Evolutionary conservation across 345 rosid genomes (phyloP).

Genomic region (Euphorbia lathyris): DNA sequence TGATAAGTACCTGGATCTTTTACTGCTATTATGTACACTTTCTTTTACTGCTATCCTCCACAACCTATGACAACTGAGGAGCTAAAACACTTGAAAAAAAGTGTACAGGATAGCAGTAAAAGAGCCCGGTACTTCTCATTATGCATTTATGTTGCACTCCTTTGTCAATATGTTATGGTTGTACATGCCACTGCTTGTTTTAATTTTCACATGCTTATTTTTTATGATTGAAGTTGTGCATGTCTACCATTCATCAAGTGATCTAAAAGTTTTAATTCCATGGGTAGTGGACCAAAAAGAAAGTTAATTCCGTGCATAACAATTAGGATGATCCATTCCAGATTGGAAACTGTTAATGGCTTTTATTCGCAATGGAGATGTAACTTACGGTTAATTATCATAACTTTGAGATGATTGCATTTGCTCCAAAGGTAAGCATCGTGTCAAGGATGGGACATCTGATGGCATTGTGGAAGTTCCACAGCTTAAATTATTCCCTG

Average conservation of each 20-base stretch:
- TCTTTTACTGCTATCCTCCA: too few relatives aligned
- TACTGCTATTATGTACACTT: constrained; percentile 71
- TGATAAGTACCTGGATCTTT: constrained; percentile 89
- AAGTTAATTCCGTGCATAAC: not conserved
- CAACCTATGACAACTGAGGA: too few relatives aligned
- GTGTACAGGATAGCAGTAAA: too few relatives aligned
- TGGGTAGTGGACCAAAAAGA: not conserved
- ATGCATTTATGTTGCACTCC: constrained; percentile 19
- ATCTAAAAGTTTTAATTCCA: not conserved
- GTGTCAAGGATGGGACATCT: constrained; percentile 61
- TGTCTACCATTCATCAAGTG: not conserved
- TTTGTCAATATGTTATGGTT: constrained; percentile 7
- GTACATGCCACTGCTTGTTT: not conserved
- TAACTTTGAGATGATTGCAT: constrained; percentile 16
- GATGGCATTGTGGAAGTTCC: constrained; percentile 45
- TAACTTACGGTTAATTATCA: not conserved
- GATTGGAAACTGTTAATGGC: not conserved
- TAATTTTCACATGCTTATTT: not conserved
- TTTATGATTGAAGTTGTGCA: not conserved
- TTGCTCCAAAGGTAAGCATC: constrained; percentile 69
- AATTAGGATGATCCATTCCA: not conserved
- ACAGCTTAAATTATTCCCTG: constrained; percentile 53
- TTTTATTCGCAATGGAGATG: not conserved
- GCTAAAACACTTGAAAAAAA: too few relatives aligned
- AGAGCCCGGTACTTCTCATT: constrained; percentile 95